These are phyloP conservation scores for Pestalotiopsis sp. DNA, from an alignment of 2,329 filamentous ascomycete genomes.

Conservation along the genomic window DNA sequence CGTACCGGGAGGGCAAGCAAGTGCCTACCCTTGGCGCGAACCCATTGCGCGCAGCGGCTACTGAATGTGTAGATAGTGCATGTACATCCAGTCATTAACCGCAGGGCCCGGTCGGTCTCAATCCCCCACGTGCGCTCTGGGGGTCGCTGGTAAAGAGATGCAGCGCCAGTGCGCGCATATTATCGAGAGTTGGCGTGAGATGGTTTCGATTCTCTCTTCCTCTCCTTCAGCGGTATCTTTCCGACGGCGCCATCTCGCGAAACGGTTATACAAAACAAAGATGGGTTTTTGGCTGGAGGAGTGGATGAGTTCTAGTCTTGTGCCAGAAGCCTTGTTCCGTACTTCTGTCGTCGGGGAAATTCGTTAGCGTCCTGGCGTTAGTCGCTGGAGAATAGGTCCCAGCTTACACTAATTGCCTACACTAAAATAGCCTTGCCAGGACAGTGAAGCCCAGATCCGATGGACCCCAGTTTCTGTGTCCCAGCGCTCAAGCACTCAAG, in stretches of 20 bases:
- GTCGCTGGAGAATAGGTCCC: neutral
- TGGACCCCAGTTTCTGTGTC: neutral
- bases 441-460: neutral
- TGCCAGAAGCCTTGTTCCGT: slow-evolving; percentile 6
- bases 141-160: neutral
- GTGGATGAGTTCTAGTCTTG: neutral
- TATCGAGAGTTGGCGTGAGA: neutral
- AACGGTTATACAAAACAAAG: neutral
- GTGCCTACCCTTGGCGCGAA: neutral
- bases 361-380: neutral
- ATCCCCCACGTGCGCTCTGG: neutral
- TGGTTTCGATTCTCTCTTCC: neutral
- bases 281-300: neutral
- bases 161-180: neutral
- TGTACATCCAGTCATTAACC: neutral
- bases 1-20: neutral
- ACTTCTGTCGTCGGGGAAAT: slow-evolving; percentile 9
- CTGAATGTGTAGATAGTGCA: neutral
- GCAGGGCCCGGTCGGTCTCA: neutral
- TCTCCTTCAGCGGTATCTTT: neutral
- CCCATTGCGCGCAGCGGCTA: neutral
- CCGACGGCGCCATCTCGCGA: neutral
- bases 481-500: neutral
- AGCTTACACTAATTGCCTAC: too few relatives aligned
- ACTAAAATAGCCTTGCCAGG: neutral